phyloP scores from a whole-genome alignment of 1,284 basidiomycete species.

The Pseudozyma sp. region DNA sequence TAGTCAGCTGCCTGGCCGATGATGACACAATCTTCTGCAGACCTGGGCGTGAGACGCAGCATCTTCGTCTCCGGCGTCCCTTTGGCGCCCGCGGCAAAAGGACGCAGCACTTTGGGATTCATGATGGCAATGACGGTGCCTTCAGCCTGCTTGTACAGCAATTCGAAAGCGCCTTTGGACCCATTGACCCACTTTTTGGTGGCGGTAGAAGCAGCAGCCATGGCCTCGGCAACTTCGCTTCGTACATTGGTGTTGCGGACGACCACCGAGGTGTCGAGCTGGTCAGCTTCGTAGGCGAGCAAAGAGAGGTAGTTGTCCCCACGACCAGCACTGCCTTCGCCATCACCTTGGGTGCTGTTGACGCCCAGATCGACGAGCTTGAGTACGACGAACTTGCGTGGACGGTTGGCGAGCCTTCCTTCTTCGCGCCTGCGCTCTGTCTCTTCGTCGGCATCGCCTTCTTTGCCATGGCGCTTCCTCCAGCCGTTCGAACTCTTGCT shows the following conservation, averaged over 20 bases:
- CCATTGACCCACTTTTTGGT: conserved; percentile 82
- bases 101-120: conserved; percentile 87
- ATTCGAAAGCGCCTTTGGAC: conserved; percentile 90
- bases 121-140: conserved; percentile 90
- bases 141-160: conserved; percentile 82
- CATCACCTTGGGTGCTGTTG: conserved; percentile 71
- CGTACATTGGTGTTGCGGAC: conserved; percentile 15
- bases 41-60: conserved; percentile 86
- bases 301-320: conserved; percentile 87
- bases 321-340: conserved; percentile 69
- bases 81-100: conserved; percentile 71
- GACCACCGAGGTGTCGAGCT: conserved; percentile 64
- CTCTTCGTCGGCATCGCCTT: conserved; percentile 69
- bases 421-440: conserved; percentile 70
- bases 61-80: conserved; percentile 73
- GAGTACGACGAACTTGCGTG: conserved; percentile 86
- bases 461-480: conserved; percentile 53
- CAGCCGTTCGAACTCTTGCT: background rate
- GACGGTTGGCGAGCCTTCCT: conserved; percentile 53
- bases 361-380: conserved; percentile 85
- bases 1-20: conserved; percentile 88
- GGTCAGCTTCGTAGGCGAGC: conserved; percentile 87
- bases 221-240: conserved; percentile 22
- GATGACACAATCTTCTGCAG: conserved; percentile 80
- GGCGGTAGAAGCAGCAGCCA: conserved; percentile 23